These are phyloP conservation scores for Cordyceps sp. DNA, from an alignment of 2,329 filamentous ascomycete species.

Conservation along the genomic window DNA sequence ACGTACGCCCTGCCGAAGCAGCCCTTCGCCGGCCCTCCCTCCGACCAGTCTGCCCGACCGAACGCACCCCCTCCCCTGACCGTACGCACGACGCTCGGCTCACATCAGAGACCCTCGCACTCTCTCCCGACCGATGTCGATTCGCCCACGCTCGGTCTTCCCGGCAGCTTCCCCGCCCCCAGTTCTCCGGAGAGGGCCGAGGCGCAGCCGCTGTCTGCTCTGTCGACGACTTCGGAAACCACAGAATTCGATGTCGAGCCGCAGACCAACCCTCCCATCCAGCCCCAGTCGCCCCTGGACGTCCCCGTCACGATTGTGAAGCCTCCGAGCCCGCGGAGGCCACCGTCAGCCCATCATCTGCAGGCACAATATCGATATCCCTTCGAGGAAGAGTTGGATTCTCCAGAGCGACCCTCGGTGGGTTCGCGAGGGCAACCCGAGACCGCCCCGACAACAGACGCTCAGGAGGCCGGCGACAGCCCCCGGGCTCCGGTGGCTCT, in stretches of 20 bases:
- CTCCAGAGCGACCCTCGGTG: slow-evolving; percentile 5
- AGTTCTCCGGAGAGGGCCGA: slow-evolving; percentile 23
- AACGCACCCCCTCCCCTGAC: slow-evolving; percentile 1
- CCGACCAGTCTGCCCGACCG: too few species aligned
- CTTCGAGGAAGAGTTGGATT: slow-evolving; percentile 27
- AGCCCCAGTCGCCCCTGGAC: slow-evolving; percentile 11
- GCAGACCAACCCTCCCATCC: slow-evolving; percentile 38
- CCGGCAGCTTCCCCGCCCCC: slow-evolving; percentile 39
- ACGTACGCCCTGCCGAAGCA: too few species aligned
- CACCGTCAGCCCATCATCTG: slow-evolving; percentile 9
- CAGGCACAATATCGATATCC: slow-evolving; percentile 31
- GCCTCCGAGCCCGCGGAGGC: slow-evolving; percentile 12
- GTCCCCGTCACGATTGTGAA: slow-evolving; percentile 11
- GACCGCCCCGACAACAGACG: slow-evolving; percentile 5
- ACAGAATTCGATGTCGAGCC: slow-evolving; percentile 62
- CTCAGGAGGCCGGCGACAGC: slow-evolving; percentile 2
- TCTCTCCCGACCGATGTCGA: slow-evolving; percentile 19
- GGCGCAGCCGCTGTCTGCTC: slow-evolving; percentile 37
- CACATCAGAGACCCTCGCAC: slow-evolving; percentile 1
- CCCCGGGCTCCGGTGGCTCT: slow-evolving; percentile 13
- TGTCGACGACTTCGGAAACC: slow-evolving; percentile 40
- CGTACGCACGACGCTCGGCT: slow-evolving; percentile 3
- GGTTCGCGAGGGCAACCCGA: slow-evolving; percentile 6
- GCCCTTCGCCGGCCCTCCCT: too few species aligned
- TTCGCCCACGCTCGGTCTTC: slow-evolving; percentile 51